Conservation (phyloP, 2,329 filamentous ascomycete species). For the Falciphora oryzae region DNA sequence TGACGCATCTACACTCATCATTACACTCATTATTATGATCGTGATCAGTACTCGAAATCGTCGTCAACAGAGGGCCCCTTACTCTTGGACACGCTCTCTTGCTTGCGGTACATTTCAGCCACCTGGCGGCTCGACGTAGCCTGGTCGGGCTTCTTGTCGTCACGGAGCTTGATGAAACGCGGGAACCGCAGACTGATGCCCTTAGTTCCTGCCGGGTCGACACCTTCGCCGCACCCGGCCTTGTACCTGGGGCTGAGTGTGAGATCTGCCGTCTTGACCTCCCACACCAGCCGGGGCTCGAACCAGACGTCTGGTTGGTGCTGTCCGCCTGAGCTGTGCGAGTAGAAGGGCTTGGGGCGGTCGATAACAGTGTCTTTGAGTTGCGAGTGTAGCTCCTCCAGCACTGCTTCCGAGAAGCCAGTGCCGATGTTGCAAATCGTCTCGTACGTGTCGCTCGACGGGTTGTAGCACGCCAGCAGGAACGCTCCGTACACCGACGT, state of each 20-base stretch:
- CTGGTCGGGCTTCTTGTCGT: conserved; percentile 93
- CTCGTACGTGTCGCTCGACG: conserved; percentile 74
- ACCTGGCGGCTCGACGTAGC: conserved; percentile 81
- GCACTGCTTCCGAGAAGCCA: conserved; percentile 87
- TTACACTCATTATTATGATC: too few relatives aligned
- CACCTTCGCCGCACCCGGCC: conserved; percentile 76
- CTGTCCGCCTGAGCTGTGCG: conserved; percentile 74
- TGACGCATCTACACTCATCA: too few relatives aligned
- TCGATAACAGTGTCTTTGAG: conserved; percentile 79
- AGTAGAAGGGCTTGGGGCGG: conserved; percentile 88
- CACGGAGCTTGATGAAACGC: conserved; percentile 81
- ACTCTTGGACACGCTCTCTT: conserved; percentile 82
- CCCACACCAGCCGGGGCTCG: conserved; percentile 91
- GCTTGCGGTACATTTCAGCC: conserved; percentile 93
- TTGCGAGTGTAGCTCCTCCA: conserved; percentile 77
- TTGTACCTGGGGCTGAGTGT: conserved; percentile 90
- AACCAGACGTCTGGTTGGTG: conserved; percentile 99
- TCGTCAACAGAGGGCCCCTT: conserved; percentile 88
- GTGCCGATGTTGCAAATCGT: conserved; percentile 98
- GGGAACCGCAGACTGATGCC: conserved; percentile 90
- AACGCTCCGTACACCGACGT: conserved; percentile 96
- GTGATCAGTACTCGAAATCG: conserved; percentile 83
- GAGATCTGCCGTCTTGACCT: conserved; percentile 93
- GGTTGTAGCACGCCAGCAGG: conserved; percentile 89
- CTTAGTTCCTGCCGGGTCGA: conserved; percentile 58